Evolutionary conservation across 495 filamentous ascomycete species (phyloP).

Genomic region (Penicillium taxi): DNA sequence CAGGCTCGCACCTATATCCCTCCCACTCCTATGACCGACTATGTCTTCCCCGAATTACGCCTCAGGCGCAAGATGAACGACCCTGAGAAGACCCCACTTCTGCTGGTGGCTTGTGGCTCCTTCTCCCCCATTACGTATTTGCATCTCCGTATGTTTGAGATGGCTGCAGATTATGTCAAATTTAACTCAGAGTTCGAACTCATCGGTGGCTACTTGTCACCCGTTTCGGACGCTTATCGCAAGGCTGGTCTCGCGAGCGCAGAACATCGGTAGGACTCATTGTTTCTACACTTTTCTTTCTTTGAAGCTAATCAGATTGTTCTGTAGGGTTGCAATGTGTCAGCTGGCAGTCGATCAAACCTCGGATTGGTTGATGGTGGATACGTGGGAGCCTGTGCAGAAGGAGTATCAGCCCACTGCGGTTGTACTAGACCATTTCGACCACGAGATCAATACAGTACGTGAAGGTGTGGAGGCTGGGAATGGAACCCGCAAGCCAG

Average conservation of each 20-base stretch:
- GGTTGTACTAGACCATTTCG: slow-evolving; percentile 79
- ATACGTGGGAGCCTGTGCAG: slow-evolving; percentile 68
- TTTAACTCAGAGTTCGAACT: slow-evolving; percentile 82
- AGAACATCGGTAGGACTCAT: slow-evolving; percentile 62
- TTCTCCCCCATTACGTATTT: slow-evolving; percentile 79
- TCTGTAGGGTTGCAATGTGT: slow-evolving; percentile 54
- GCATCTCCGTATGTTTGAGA: slow-evolving; percentile 91
- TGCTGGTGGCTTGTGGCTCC: slow-evolving; percentile 84
- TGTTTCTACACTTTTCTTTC: too few species aligned
- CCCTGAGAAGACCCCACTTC: slow-evolving; percentile 63
- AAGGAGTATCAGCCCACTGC: slow-evolving; percentile 83
- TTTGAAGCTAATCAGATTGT: background rate
- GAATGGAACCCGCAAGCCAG: slow-evolving; percentile 51
- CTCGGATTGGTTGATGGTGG: slow-evolving; percentile 76
- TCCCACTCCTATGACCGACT: slow-evolving; percentile 42
- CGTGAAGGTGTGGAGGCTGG: slow-evolving; percentile 62
- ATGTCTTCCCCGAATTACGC: slow-evolving; percentile 65
- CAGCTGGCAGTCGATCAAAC: slow-evolving; percentile 69
- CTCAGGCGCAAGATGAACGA: slow-evolving; percentile 61
- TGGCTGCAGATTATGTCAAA: slow-evolving; percentile 73
- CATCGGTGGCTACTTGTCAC: slow-evolving; percentile 72
- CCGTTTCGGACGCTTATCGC: slow-evolving; percentile 81
- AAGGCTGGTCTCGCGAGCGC: slow-evolving; percentile 78
- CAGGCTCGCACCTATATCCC: slow-evolving; percentile 16
- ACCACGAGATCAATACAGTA: slow-evolving; percentile 76